Evolutionary conservation across 305 asterid species (phyloP).

Genomic region (Withania somnifera): DNA sequence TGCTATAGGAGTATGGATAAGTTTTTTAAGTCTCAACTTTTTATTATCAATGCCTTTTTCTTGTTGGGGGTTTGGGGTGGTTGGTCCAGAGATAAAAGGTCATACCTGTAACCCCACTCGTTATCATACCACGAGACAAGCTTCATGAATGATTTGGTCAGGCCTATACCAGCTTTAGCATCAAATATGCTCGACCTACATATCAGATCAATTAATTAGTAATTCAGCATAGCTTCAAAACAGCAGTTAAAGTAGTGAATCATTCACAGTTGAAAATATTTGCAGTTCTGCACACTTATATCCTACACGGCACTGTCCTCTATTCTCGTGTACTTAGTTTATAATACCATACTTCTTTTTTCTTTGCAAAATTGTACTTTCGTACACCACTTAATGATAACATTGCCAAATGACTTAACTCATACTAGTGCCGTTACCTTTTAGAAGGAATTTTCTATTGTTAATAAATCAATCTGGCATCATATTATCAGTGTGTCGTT

Average conservation of each 20-base stretch:
- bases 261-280: neutral
- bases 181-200: conserved; percentile 93
- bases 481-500: neutral
- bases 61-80: neutral
- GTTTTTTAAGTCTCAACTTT: neutral
- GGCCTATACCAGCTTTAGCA: conserved; percentile 96
- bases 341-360: neutral
- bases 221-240: neutral
- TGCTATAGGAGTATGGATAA: neutral
- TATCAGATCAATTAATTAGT: neutral
- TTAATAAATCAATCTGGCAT: neutral
- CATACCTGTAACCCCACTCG: conserved; percentile 99
- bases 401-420: neutral
- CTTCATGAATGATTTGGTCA: conserved; percentile 77
- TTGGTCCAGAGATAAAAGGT: neutral
- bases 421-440: neutral
- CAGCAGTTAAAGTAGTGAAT: neutral
- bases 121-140: conserved; percentile 95
- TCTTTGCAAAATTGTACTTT: neutral
- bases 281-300: neutral
- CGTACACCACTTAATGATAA: neutral
- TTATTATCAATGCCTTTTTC: neutral
- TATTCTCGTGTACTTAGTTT: neutral
- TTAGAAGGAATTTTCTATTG: neutral
- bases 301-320: neutral